Base-by-base conservation (phyloP, 140 eudicot genomes). In the Oenanthe javanica region DNA sequence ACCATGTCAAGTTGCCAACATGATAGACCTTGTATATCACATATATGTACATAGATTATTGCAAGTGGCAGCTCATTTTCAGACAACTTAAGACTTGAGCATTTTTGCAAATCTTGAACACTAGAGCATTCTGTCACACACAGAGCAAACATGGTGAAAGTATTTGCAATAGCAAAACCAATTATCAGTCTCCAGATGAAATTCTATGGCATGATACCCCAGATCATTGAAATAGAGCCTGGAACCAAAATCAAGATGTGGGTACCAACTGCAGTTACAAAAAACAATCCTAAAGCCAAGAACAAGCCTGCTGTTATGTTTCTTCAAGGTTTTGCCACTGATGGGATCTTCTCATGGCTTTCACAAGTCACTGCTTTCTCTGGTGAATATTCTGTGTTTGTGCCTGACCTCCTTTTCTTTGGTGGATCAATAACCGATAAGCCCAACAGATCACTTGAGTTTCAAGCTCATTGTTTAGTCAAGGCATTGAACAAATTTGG, bases 331-430 rank as follows among this genome's bases (percentile, higher is more conserved):
- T 61, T 61, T 13, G 70, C 70, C 15, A 61, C 70, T 61, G 70
- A 61, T 4, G 6, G 75, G 86, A n/a, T 83, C 89, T 38, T 66
- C 86, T 67, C 96, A 89, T 21, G 83, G 89, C 5, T 91, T 89
- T 66, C 84, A 72, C 93, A 91, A 86, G 84, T 85, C n/a, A 75
- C 84, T 9, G 73, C 84, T 6, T 85, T 89, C 13, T 66, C 86
- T 0, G 69, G 77, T 1, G 72, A 79, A 21, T 85, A 81, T 77
- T 54, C 87, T 0, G 87, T 88, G 40, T 86, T 85, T 71, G 87
- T 90, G 31, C 96, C 96, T 21, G 96, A 90, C 77, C 71, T 90
- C 47, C 80, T 90, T 54, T 90, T 88, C 85, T 90, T 90, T 23
- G 95, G 95, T 12, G 88, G 87, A 51, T 90, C 96, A 43, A 48